These are phyloP conservation scores for Paecilomyces formosus DNA, from an alignment of 2,329 filamentous ascomycete species.

Conservation along the genomic window DNA sequence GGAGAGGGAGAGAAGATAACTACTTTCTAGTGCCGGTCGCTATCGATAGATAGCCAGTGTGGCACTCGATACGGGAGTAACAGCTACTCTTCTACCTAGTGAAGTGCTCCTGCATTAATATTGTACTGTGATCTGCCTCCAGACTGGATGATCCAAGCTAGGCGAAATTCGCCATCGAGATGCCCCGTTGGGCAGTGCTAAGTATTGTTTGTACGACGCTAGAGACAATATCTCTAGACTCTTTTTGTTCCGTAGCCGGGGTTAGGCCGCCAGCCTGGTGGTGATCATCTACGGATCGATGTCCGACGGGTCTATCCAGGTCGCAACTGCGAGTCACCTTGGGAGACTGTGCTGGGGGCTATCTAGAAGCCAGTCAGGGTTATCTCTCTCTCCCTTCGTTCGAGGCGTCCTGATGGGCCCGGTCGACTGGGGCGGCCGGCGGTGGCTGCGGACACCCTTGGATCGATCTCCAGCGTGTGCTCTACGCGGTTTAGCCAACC, in stretches of 20 bases:
- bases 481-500: background rate
- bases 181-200: no score
- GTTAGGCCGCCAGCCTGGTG: background rate
- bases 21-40: background rate
- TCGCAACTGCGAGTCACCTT: background rate
- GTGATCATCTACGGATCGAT: background rate
- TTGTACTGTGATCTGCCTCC: no score
- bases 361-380: background rate
- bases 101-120: no score
- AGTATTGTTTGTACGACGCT: background rate
- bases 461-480: background rate
- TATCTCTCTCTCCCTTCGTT: background rate
- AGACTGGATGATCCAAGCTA: no score
- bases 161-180: no score
- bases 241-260: background rate
- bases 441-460: background rate
- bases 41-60: background rate
- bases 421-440: background rate
- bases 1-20: background rate
- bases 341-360: background rate
- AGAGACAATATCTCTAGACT: background rate
- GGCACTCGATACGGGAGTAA: background rate
- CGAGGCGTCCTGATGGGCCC: background rate
- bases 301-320: background rate
- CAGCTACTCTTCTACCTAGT: no score